Evolutionary conservation across 768 basidiomycete species (phyloP).

Genomic region (Termitomyces sp.): DNA sequence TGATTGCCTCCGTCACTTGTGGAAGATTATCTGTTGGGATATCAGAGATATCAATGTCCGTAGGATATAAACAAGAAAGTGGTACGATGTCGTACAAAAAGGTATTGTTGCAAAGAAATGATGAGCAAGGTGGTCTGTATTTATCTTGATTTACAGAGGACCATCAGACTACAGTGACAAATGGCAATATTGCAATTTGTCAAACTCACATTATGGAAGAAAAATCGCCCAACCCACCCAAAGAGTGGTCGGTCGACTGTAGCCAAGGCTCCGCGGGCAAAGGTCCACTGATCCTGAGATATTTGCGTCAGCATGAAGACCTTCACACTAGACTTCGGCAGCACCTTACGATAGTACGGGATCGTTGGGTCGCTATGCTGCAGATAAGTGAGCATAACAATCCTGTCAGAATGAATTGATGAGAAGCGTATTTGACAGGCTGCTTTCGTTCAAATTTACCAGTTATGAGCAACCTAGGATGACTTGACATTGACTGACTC

Average conservation of each 20-base stretch:
- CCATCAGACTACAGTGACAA: neutral
- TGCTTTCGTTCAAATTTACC: constrained; percentile 22
- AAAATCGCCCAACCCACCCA: constrained; percentile 55
- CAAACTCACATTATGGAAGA: constrained; percentile 48
- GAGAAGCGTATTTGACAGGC: constrained; percentile 5
- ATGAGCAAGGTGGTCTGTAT: constrained; percentile 53
- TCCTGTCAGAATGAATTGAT: constrained; percentile 30
- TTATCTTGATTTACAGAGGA: constrained; percentile 28
- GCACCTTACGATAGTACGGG: constrained; percentile 53
- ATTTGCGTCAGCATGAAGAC: neutral
- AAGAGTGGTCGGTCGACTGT: constrained; percentile 60
- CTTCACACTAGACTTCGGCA: neutral
- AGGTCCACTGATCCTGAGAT: constrained; percentile 50
- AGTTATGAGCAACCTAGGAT: constrained; percentile 42
- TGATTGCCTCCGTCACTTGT: constrained; percentile 42
- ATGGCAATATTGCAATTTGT: neutral
- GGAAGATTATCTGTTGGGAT: constrained; percentile 46
- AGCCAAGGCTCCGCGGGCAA: constrained; percentile 54
- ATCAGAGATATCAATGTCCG: neutral
- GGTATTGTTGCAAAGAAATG: constrained; percentile 59
- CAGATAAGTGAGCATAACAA: constrained; percentile 59
- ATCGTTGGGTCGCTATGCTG: constrained; percentile 60
- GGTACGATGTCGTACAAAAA: constrained; percentile 43
- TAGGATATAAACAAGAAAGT: neutral
- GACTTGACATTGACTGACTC: neutral